Evolutionary conservation across 2,329 filamentous ascomycete species (phyloP).

Genomic region (Davidsoniella neocaledoniae): DNA sequence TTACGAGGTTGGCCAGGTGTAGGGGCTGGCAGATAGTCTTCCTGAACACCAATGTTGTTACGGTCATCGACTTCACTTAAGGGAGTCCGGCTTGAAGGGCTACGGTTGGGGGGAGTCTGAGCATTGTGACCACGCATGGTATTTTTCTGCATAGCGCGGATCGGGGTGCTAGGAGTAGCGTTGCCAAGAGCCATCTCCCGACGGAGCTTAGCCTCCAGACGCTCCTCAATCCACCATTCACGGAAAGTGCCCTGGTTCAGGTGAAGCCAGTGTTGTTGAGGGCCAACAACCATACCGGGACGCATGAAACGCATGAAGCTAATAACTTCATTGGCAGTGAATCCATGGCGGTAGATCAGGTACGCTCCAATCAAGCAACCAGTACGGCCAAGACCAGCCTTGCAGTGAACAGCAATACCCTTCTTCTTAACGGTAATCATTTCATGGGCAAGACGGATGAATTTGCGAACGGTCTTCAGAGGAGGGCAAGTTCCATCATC

Average conservation of each 20-base stretch:
- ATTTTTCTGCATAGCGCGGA: slow-evolving; percentile 43
- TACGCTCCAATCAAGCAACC: slow-evolving; percentile 96
- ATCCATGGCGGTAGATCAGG: slow-evolving; percentile 90
- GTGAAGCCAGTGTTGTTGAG: slow-evolving; percentile 97
- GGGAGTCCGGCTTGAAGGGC: slow-evolving; percentile 58
- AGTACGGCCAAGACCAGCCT: slow-evolving; percentile 86
- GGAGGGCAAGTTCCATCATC: slow-evolving; percentile 94
- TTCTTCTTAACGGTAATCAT: slow-evolving; percentile 84
- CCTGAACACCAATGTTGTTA: slow-evolving; percentile 50
- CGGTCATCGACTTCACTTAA: slow-evolving; percentile 88
- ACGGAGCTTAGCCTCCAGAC: slow-evolving; percentile 51
- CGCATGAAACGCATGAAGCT: slow-evolving; percentile 99
- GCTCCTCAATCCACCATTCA: slow-evolving; percentile 96
- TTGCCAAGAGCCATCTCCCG: slow-evolving; percentile 39
- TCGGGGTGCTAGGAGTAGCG: slow-evolving; percentile 39
- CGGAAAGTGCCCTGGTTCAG: slow-evolving; percentile 92
- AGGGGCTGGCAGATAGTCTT: slow-evolving; percentile 85
- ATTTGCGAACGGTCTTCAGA: slow-evolving; percentile 75
- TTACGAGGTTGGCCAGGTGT: slow-evolving; percentile 94
- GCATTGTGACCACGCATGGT: slow-evolving; percentile 47
- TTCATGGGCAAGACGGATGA: slow-evolving; percentile 86
- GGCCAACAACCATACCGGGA: slow-evolving; percentile 95
- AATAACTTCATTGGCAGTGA: slow-evolving; percentile 94
- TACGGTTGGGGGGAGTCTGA: slow-evolving; percentile 72
- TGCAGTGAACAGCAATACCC: slow-evolving; percentile 95